phyloP scores from a whole-genome alignment of 139 green algal species.

The Chlorella sp. region DNA sequence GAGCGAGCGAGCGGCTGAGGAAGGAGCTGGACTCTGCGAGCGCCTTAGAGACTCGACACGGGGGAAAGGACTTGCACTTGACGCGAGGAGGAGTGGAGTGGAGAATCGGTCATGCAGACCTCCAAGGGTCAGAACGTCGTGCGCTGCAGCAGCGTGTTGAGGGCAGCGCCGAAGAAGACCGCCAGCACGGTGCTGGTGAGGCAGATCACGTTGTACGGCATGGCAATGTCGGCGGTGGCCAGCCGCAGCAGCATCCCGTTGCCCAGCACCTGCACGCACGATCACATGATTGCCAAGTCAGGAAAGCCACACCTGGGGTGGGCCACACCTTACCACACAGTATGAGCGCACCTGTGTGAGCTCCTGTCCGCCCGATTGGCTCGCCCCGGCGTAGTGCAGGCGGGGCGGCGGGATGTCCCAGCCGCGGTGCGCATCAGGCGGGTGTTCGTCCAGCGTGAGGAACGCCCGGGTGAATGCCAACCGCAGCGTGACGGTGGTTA shows the following conservation, averaged over 20 bases:
- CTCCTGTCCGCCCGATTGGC: too few species aligned
- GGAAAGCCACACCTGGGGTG: too few species aligned
- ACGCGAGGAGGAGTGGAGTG: too few species aligned
- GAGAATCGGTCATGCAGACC: too few species aligned
- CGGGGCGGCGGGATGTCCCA: conserved; percentile 68
- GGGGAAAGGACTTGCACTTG: too few species aligned
- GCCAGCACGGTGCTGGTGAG: conserved; percentile 81
- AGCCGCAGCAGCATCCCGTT: conserved; percentile 56
- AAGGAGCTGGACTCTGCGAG: too few species aligned
- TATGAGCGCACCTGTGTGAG: too few species aligned
- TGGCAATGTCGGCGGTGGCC: conserved; percentile 86
- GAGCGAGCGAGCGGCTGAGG: too few species aligned
- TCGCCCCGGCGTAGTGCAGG: not conserved
- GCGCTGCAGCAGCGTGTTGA: conserved; percentile 45
- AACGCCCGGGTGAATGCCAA: conserved; percentile 60
- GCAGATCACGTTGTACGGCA: conserved; percentile 95
- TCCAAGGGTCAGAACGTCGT: too few species aligned
- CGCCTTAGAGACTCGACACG: too few species aligned
- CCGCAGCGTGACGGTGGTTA: not conserved
- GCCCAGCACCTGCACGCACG: conserved; percentile 38
- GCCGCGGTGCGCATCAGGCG: conserved; percentile 72
- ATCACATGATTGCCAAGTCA: too few species aligned
- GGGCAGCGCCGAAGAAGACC: conserved; percentile 57
- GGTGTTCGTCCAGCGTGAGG: conserved; percentile 57
- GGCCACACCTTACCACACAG: too few species aligned